phyloP scores from a whole-genome alignment of 2,329 filamentous ascomycete genomes.

The Exophiala xenobiotica region DNA sequence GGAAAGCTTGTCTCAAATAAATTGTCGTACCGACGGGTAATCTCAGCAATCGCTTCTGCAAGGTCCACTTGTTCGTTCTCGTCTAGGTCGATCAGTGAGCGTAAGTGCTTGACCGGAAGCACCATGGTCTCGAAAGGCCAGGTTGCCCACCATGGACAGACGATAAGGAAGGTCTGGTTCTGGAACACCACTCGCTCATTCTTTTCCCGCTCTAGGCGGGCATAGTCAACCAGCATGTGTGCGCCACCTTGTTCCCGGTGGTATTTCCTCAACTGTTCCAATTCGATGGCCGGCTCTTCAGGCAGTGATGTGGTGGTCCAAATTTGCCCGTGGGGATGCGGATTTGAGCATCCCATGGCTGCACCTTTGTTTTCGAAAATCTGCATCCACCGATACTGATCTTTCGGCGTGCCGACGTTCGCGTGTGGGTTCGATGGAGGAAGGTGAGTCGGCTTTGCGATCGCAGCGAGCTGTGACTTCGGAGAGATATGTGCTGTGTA shows the following conservation, averaged over 20 bases:
- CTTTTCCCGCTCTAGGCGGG: constrained; percentile 75
- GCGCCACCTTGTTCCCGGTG: constrained; percentile 67
- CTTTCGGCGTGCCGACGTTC: constrained; percentile 55
- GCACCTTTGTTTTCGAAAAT: constrained; percentile 99
- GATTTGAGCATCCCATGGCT: constrained; percentile 98
- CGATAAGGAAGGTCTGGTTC: constrained; percentile 78
- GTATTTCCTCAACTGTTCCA: constrained; percentile 77
- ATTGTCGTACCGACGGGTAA: constrained; percentile 92
- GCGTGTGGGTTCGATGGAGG: constrained; percentile 48
- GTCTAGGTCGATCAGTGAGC: constrained; percentile 78
- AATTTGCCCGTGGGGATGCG: constrained; percentile 93
- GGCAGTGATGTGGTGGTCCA: constrained; percentile 92
- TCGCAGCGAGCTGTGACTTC: constrained; percentile 60
- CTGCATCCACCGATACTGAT: constrained; percentile 94
- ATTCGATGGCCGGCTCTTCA: constrained; percentile 80
- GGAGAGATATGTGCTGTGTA: constrained; percentile 79
- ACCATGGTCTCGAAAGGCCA: constrained; percentile 98
- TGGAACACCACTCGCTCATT: constrained; percentile 83
- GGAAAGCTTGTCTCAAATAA: constrained; percentile 95
- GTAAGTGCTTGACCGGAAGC: constrained; percentile 77
- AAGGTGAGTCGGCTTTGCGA: constrained; percentile 48
- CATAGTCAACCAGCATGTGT: constrained; percentile 84
- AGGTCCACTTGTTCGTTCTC: constrained; percentile 69
- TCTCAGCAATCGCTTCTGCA: constrained; percentile 81
- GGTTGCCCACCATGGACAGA: constrained; percentile 96